Conservation (phyloP, 2,329 filamentous ascomycete species). For the Talaromyces sp. region DNA sequence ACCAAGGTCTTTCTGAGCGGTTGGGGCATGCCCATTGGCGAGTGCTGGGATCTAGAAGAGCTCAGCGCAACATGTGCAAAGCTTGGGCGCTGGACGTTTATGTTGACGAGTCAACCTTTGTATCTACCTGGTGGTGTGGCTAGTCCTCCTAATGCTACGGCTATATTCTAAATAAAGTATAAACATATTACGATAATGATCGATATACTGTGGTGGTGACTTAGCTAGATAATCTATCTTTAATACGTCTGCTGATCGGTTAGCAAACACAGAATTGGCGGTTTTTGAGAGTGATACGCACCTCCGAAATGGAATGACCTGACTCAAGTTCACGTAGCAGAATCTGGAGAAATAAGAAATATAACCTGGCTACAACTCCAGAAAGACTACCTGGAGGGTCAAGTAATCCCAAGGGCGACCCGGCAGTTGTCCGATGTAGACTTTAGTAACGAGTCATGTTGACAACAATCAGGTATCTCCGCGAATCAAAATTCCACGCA, state of each 20-base stretch:
- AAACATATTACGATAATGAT: neutral
- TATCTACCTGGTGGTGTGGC: slow-evolving; percentile 25
- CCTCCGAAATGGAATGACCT: too few species aligned
- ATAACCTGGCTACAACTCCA: too few species aligned
- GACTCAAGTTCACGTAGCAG: too few species aligned
- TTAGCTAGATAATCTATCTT: neutral
- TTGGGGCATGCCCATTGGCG: slow-evolving; percentile 44
- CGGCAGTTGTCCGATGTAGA: neutral
- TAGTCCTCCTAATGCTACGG: slow-evolving; percentile 24
- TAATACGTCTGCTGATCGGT: too few species aligned
- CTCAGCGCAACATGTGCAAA: slow-evolving; percentile 31
- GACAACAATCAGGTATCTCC: neutral
- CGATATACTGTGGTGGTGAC: neutral
- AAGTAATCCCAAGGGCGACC: neutral
- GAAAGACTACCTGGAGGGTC: too few species aligned
- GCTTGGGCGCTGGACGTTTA: slow-evolving; percentile 40
- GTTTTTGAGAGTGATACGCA: too few species aligned
- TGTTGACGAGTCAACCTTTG: slow-evolving; percentile 38
- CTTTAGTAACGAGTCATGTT: neutral
- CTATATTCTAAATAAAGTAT: slow-evolving; percentile 21
- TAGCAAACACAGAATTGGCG: too few species aligned
- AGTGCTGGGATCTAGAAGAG: slow-evolving; percentile 38
- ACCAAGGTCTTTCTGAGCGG: slow-evolving; percentile 32
- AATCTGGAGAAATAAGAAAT: too few species aligned
- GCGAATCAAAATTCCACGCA: neutral